These are phyloP conservation scores for Talaromyces proteolyticus DNA, from an alignment of 495 filamentous ascomycete genomes.

Conservation along the genomic window DNA sequence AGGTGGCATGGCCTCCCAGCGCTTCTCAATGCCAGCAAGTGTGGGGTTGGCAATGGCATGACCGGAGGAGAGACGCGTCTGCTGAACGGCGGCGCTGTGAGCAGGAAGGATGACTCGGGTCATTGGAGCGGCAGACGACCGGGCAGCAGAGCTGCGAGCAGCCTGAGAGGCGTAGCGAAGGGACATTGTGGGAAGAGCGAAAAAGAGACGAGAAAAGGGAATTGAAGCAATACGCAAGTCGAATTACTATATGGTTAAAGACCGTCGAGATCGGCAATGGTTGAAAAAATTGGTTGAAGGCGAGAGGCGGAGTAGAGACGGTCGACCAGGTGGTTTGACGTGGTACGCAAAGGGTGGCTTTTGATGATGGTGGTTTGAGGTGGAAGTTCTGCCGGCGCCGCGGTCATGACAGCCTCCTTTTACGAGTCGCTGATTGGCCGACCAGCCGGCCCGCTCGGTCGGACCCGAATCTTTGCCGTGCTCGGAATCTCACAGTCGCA, in stretches of 20 bases:
- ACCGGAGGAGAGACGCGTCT: slow-evolving; percentile 60
- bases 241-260: slow-evolving; percentile 17
- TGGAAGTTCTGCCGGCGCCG: slow-evolving; percentile 4
- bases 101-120: slow-evolving; percentile 10
- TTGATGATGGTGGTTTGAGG: slow-evolving; percentile 4
- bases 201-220: neutral
- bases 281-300: slow-evolving; percentile 12
- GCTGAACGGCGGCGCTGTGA: slow-evolving; percentile 40
- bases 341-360: slow-evolving; percentile 16
- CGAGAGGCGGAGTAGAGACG: slow-evolving; percentile 27
- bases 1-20: slow-evolving; percentile 94
- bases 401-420: slow-evolving; percentile 2
- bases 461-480: slow-evolving; percentile 9
- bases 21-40: slow-evolving; percentile 96
- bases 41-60: slow-evolving; percentile 98
- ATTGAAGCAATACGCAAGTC: slow-evolving; percentile 14
- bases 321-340: slow-evolving; percentile 19
- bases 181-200: slow-evolving; percentile 38
- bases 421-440: slow-evolving; percentile 1
- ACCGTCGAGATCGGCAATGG: slow-evolving; percentile 16
- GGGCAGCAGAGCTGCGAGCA: slow-evolving; percentile 36
- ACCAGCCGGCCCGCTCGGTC: neutral
- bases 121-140: slow-evolving; percentile 1
- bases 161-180: slow-evolving; percentile 39
- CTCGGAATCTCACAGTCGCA: too few relatives aligned